Evolutionary conservation across 257 asterid genomes (phyloP).

Genomic region (Anisodus tanguticus): DNA sequence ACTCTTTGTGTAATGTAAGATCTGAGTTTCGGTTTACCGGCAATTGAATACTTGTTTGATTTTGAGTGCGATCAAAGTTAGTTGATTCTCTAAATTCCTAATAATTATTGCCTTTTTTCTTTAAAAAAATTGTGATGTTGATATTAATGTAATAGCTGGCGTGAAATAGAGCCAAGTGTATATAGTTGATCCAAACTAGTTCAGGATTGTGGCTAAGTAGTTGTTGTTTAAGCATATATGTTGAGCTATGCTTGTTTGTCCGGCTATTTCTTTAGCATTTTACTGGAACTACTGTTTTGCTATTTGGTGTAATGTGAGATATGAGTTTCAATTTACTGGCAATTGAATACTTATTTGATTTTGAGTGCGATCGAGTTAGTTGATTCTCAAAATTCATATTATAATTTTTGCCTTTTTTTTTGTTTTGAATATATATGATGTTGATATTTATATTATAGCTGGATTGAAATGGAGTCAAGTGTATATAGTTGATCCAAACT

Average conservation of each 20-base stretch:
- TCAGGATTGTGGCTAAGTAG: not conserved
- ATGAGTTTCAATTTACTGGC: not conserved
- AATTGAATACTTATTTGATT: not conserved
- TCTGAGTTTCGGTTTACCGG: not conserved
- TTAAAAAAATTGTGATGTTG: not conserved
- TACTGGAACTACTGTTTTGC: no score
- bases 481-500: not conserved
- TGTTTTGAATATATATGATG: not conserved
- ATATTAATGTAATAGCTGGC: not conserved
- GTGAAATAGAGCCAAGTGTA: not conserved
- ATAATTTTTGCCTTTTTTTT: not conserved
- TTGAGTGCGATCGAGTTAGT: not conserved
- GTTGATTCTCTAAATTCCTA: not conserved
- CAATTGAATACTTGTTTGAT: not conserved
- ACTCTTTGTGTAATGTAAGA: not conserved
- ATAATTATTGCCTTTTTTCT: not conserved
- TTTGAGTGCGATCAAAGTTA: not conserved
- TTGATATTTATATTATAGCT: not conserved
- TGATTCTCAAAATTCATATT: not conserved
- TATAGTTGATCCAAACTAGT: not conserved
- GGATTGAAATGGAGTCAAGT: not conserved
- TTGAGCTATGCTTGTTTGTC: not conserved
- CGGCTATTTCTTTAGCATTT: not conserved
- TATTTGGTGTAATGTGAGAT: conserved; percentile 2
- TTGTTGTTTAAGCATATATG: not conserved